Evolutionary conservation across 352 stramenopile genomes (phyloP), one percentile per base, ranked within the genome.

Genomic region (Phytophthora ramorum): DNA sequence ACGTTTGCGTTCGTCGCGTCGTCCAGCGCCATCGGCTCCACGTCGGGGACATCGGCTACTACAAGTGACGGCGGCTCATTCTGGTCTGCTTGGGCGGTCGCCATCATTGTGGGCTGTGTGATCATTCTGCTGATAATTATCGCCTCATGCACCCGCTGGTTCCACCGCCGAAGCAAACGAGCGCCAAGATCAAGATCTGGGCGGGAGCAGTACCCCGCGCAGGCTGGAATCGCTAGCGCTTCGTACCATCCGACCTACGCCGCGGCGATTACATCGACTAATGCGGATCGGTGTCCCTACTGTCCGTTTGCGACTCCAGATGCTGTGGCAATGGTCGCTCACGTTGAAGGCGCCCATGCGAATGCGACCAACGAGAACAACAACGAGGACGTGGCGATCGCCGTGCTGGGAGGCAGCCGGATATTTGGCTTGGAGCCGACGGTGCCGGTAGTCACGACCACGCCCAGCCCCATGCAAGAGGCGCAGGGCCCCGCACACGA

Each of bases 1-100:
- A 64, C 73, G 32, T 95, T 93, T 45, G 79, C 87, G 8, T 92
- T 95, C 30, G 87, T 95, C 4, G 87, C 87, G 32, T 93, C 87
- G 6, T 91, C 83, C n/a, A 91, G 78, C 45, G 75, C 78, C 16
- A 93, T 93, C 19, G 84, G 82, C 19, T 87, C 80, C 7, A 79
- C 76, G 8, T 81, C 69, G 14, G 73, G 55, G 8, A 75, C 63
- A 7, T 58, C 70, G 20, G 61, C 55, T 20, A 24, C 66, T 9
- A 43, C 62, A 16, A 64, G 14, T 48, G 48, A 55, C 9, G 74
- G 64, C 32, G 22, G 61, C 7, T 69, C 66, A n/a, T 80, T 89
- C 34, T 92, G 86, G 86, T 79, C 73, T 28, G 60, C 74, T 32
- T 92, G 79, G 80, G 84, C 64, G 17, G 75, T 91, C 26, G 83